Base-by-base conservation (phyloP, 306 rosid species). In the Echinosophora koreensis region DNA sequence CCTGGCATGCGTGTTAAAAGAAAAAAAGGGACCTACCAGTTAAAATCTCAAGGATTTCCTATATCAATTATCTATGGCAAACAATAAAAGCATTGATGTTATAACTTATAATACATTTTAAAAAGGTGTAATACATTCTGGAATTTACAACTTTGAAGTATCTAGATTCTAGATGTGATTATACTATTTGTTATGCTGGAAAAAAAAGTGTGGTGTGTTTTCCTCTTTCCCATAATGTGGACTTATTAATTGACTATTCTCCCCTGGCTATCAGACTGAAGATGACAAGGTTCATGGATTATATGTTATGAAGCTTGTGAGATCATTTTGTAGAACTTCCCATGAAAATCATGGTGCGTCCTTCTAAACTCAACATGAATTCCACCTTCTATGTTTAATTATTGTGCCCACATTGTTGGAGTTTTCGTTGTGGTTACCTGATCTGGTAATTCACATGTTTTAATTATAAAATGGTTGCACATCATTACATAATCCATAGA, bases 241-340 rank as follows among this genome's bases (percentile, higher is more conserved):
- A 80, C 61, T 74, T 41, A 18, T 56, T 12, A 59, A 35, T 79
- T 55, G 7, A 47, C 37, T 8, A 66, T 74, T 34, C 65, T 76
- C 73, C 41, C 32, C 73, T 77, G 66, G 5, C 74, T 88, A 55
- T 15, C 81, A 94, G 98, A 84, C 81, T 61, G 97, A 79, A 70
- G 97, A 94, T 57, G 93, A 92, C 82, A 94, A 92, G 87, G 82
- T 90, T 81, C 93, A 84, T 5, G 97, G 98, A 35, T 86, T 94
- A 28, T 87, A 88, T 87, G 86, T 90, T 58, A 88, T 90, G 97
- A 92, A 90, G 90, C 97, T 94, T 52, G 97, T 92, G 77, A 90
- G 98, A 86, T 94, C 98, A 66, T 94, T 92, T 82, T 90, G 98
- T 86, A 73, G 88, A 86, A 85, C 87, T 59, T 37, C 86, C 1